Conservation (phyloP, 1,139 yeast species). For the Saccharomyces hybrid region DNA sequence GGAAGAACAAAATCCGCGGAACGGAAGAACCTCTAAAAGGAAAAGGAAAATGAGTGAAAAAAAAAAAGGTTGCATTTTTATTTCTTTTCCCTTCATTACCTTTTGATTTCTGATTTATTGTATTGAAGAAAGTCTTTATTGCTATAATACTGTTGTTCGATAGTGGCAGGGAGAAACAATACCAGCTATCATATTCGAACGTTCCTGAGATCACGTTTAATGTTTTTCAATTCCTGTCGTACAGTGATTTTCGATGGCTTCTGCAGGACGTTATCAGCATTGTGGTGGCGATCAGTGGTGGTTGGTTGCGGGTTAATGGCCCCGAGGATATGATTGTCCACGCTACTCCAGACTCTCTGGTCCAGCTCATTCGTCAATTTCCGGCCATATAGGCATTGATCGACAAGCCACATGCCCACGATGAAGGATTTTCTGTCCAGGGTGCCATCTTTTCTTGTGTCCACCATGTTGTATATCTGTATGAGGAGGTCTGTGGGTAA, state of each 20-base stretch:
- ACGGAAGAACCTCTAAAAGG: neutral
- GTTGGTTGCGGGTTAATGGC: constrained; percentile 16
- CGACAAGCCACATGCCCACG: constrained; percentile 94
- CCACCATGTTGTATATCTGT: constrained; percentile 75
- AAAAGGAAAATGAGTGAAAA: neutral
- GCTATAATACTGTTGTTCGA: neutral
- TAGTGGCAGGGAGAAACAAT: neutral
- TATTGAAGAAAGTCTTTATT: neutral
- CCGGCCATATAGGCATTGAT: constrained; percentile 89
- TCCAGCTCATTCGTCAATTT: constrained; percentile 66
- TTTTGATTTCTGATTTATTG: neutral
- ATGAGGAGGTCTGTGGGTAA: constrained; percentile 56
- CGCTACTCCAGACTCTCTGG: constrained; percentile 58
- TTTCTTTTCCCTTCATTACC: neutral
- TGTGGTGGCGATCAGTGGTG: constrained; percentile 13
- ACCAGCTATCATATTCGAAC: constrained; percentile 1
- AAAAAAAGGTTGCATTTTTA: neutral
- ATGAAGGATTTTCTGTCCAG: constrained; percentile 73
- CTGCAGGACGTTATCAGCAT: constrained; percentile 10
- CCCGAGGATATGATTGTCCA: constrained; percentile 36
- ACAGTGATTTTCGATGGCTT: constrained; percentile 24
- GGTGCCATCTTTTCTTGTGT: constrained; percentile 66
- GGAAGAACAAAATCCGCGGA: neutral
- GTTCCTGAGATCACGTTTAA: constrained; percentile 18
- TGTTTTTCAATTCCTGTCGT: constrained; percentile 23